Evolutionary conservation across 2,329 filamentous ascomycete genomes (phyloP).

Genomic region (Botrytis elliptica): DNA sequence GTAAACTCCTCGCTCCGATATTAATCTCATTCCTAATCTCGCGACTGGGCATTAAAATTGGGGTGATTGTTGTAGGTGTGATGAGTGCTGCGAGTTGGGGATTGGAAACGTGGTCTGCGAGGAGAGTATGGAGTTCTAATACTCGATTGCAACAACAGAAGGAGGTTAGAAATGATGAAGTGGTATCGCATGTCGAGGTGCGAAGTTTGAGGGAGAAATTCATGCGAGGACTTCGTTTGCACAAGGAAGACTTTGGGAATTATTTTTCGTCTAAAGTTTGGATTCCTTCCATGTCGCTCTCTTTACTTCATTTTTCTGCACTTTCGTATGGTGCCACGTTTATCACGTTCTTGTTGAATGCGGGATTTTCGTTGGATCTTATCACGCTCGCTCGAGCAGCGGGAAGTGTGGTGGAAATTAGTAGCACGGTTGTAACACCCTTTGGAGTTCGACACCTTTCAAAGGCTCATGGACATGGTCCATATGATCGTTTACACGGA

Average conservation of each 20-base stretch:
- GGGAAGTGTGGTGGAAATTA: constrained; percentile 52
- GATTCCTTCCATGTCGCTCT: constrained; percentile 50
- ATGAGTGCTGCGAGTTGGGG: constrained; percentile 46
- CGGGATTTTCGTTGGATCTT: constrained; percentile 48
- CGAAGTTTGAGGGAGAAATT: constrained; percentile 9
- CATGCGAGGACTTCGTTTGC: constrained; percentile 26
- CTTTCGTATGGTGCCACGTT: constrained; percentile 55
- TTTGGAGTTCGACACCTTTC: constrained; percentile 45
- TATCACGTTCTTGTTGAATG: constrained; percentile 53
- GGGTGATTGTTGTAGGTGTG: constrained; percentile 47
- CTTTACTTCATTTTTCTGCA: constrained; percentile 54
- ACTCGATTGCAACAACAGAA: constrained; percentile 37
- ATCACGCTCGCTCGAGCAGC: constrained; percentile 49
- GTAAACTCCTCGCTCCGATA: constrained; percentile 55
- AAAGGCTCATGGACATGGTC: constrained; percentile 36
- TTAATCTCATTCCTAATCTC: constrained; percentile 49
- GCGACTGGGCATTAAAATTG: constrained; percentile 44
- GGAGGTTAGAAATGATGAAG: not conserved
- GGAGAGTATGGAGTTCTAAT: constrained; percentile 43
- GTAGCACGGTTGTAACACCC: constrained; percentile 53
- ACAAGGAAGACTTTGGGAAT: constrained; percentile 38
- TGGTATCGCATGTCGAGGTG: not conserved
- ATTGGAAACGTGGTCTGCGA: constrained; percentile 44
- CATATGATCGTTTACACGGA: constrained; percentile 24
- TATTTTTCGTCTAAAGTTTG: constrained; percentile 44